These are phyloP conservation scores for Paecilomyces variotii DNA, from an alignment of 2,329 filamentous ascomycete genomes.

Conservation along the genomic window DNA sequence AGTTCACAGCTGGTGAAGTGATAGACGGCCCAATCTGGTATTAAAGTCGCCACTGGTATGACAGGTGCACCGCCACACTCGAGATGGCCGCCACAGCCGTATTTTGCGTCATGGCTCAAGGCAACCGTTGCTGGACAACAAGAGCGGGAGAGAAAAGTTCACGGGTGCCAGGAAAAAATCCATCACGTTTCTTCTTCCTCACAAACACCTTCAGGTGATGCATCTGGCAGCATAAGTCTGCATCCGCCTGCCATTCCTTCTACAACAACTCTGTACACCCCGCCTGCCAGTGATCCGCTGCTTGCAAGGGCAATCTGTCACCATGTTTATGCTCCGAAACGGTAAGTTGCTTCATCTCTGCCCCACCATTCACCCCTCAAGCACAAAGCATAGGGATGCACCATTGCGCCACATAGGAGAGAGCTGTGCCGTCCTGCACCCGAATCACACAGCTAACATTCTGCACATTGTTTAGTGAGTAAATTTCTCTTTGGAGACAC, in stretches of 20 bases:
- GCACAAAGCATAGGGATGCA: conserved; percentile 3
- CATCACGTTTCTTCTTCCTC: conserved; percentile 1
- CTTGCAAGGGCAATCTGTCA: conserved; percentile 19
- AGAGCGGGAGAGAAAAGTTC: conserved; percentile 1
- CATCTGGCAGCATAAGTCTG: background rate
- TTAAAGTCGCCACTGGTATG: background rate
- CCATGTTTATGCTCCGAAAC: conserved; percentile 52
- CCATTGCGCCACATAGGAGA: conserved; percentile 2
- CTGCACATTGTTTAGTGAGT: conserved; percentile 52
- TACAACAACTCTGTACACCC: background rate
- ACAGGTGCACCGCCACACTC: conserved; percentile 4
- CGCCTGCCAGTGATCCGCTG: conserved; percentile 7
- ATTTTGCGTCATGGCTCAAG: conserved; percentile 5
- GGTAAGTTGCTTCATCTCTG: conserved; percentile 33
- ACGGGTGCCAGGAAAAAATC: background rate
- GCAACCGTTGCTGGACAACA: conserved; percentile 9
- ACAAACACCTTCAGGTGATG: background rate
- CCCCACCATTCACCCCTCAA: conserved; percentile 15
- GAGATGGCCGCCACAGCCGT: background rate
- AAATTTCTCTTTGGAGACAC: conserved; percentile 87
- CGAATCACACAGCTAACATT: background rate
- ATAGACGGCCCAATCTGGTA: too few relatives aligned
- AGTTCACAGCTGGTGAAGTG: background rate
- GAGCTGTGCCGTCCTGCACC: background rate
- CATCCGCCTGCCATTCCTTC: background rate